phyloP scores from a whole-genome alignment of 192 early-diverging fungal species.

The Geranomyces michiganensis region DNA sequence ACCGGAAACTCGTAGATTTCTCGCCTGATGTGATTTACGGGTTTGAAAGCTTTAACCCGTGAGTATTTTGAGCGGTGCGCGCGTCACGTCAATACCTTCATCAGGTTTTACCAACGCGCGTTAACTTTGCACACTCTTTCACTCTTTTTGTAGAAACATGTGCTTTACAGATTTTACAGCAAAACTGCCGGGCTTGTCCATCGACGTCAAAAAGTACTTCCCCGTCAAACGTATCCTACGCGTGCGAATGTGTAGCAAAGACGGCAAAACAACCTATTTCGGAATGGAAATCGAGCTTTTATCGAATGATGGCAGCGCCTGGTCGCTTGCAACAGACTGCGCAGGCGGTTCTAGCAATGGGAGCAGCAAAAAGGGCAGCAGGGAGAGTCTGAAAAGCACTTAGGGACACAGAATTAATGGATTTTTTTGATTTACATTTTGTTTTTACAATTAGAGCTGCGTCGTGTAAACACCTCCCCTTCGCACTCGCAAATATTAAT shows the following conservation, averaged over 20 bases:
- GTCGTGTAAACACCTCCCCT: too few relatives aligned
- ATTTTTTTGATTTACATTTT: too few relatives aligned
- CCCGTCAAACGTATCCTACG: constrained; percentile 8
- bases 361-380: neutral
- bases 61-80: neutral
- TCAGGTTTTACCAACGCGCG: neutral
- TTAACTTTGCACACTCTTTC: neutral
- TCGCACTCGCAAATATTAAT: too few relatives aligned
- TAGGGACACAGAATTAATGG: too few relatives aligned
- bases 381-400: neutral
- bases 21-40: constrained; percentile 26
- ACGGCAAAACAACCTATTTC: constrained; percentile 20
- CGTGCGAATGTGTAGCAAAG: constrained; percentile 20
- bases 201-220: constrained; percentile 35
- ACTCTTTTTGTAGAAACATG: constrained; percentile 19
- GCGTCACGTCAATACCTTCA: neutral
- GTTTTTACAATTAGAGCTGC: too few relatives aligned
- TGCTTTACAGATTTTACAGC: constrained; percentile 20
- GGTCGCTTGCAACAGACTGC: neutral
- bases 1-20: constrained; percentile 23
- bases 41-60: constrained; percentile 33
- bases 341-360: neutral
- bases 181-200: constrained; percentile 29
- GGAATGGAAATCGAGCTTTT: constrained; percentile 15
- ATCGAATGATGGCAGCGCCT: neutral